These are phyloP conservation scores for Picocystis sp. DNA, from an alignment of 163 green algal genomes.

Conservation along the genomic window DNA sequence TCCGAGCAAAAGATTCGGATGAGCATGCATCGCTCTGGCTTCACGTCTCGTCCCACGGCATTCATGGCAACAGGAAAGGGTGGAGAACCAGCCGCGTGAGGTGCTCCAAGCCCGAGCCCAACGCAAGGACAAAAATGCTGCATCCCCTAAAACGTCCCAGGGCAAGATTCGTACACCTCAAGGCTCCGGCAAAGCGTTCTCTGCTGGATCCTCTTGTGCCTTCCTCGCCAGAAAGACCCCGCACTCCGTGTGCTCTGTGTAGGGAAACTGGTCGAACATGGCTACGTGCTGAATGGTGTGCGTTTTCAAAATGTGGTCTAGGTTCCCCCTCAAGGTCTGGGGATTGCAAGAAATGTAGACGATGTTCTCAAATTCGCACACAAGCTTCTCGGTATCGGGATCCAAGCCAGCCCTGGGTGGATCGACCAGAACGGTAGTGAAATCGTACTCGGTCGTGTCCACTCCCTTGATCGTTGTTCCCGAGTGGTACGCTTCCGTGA, in stretches of 20 bases:
- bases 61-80: no score
- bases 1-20: no score
- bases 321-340: slow-evolving; percentile 60
- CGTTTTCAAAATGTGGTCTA: slow-evolving; percentile 34
- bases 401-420: slow-evolving; percentile 14
- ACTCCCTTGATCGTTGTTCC: slow-evolving; percentile 44
- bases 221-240: slow-evolving; percentile 42
- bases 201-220: not conserved
- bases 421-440: slow-evolving; percentile 2
- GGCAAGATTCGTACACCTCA: no score
- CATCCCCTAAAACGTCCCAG: no score
- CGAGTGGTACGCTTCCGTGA: slow-evolving; percentile 48
- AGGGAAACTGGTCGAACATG: slow-evolving; percentile 80
- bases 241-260: slow-evolving; percentile 77
- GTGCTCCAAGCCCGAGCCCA: no score
- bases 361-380: slow-evolving; percentile 49
- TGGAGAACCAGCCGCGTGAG: no score
- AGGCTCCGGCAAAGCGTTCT: no score
- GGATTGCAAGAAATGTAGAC: slow-evolving; percentile 94
- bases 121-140: no score
- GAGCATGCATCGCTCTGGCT: no score
- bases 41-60: no score
- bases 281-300: slow-evolving; percentile 43
- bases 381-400: slow-evolving; percentile 14
- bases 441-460: slow-evolving; percentile 5